These are phyloP conservation scores for Aspergillus terreus DNA, from an alignment of 2,329 filamentous ascomycete species.

Conservation along the genomic window DNA sequence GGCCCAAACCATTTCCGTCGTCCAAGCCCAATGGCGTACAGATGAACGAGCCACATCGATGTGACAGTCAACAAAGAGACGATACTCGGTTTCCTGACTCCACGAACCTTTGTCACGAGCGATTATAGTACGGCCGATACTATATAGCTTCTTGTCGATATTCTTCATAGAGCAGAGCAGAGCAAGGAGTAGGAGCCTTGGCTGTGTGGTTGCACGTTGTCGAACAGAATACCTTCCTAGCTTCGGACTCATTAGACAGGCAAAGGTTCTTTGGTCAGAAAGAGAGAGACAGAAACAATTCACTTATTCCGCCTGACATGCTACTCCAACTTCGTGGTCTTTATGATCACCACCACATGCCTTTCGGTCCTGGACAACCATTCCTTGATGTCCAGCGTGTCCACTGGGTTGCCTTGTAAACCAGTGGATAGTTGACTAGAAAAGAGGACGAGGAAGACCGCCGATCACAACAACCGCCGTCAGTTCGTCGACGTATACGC, in stretches of 20 bases:
- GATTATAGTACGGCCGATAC: constrained; percentile 47
- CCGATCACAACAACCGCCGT: constrained; percentile 2
- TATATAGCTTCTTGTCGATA: constrained; percentile 67
- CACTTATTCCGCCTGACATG: constrained; percentile 33
- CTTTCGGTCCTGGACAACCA: constrained; percentile 14
- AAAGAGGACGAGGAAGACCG: neutral
- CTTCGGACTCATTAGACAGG: constrained; percentile 69
- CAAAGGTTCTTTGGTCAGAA: constrained; percentile 35
- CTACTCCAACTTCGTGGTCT: constrained; percentile 25
- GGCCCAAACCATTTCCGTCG: constrained; percentile 7
- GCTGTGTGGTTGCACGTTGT: constrained; percentile 32
- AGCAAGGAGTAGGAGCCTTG: constrained; percentile 48
- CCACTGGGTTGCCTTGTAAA: constrained; percentile 26
- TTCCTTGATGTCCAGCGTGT: constrained; percentile 12
- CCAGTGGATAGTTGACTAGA: constrained; percentile 23
- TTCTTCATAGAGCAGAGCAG: constrained; percentile 67
- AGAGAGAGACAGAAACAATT: constrained; percentile 34
- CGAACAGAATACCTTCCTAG: constrained; percentile 58
- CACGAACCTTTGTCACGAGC: constrained; percentile 34
- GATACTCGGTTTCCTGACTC: constrained; percentile 24
- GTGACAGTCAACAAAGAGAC: constrained; percentile 21
- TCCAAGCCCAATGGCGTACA: constrained; percentile 12
- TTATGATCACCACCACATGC: constrained; percentile 17
- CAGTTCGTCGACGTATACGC: constrained; percentile 10
- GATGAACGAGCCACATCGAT: constrained; percentile 16